Evolutionary conservation across 257 asterid species (phyloP).

Genomic region (Ehretia macrophylla): DNA sequence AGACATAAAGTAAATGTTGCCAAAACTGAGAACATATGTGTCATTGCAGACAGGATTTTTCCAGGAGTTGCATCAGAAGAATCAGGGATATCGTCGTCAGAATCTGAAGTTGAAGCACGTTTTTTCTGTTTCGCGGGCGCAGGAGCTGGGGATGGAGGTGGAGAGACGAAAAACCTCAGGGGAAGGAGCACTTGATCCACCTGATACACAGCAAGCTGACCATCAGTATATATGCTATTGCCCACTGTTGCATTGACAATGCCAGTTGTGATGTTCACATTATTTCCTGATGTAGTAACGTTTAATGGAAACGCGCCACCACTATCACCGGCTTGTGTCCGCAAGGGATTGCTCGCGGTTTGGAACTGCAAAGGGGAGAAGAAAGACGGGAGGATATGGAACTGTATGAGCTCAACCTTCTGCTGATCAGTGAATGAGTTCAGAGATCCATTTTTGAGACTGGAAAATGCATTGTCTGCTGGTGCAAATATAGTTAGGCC

Average conservation of each 20-base stretch:
- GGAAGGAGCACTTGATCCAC: constrained; percentile 52
- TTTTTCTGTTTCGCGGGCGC: constrained; percentile 34
- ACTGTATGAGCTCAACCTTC: constrained; percentile 37
- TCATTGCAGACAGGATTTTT: constrained; percentile 8
- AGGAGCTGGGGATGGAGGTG: constrained; percentile 55
- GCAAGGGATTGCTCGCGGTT: constrained; percentile 43
- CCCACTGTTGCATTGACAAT: constrained; percentile 38
- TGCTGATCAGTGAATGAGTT: constrained; percentile 39
- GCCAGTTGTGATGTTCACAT: constrained; percentile 48
- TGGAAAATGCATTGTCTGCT: constrained; percentile 35
- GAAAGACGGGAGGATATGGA: constrained; percentile 37
- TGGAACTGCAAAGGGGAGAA: constrained; percentile 36
- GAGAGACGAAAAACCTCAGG: constrained; percentile 32
- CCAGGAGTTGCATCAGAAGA: constrained; percentile 25
- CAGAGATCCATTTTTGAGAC: constrained; percentile 35
- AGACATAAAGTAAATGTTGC: neutral
- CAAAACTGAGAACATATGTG: constrained; percentile 8
- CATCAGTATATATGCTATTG: constrained; percentile 32
- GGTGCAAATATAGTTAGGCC: constrained; percentile 48
- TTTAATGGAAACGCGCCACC: constrained; percentile 32
- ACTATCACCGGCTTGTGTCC: constrained; percentile 52
- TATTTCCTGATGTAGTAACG: constrained; percentile 35
- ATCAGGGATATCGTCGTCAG: neutral
- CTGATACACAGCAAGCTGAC: constrained; percentile 43
- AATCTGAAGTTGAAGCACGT: constrained; percentile 6